Evolutionary conservation across 352 stramenopile species (phyloP).

Genomic region (Globisporangium nodosum): DNA sequence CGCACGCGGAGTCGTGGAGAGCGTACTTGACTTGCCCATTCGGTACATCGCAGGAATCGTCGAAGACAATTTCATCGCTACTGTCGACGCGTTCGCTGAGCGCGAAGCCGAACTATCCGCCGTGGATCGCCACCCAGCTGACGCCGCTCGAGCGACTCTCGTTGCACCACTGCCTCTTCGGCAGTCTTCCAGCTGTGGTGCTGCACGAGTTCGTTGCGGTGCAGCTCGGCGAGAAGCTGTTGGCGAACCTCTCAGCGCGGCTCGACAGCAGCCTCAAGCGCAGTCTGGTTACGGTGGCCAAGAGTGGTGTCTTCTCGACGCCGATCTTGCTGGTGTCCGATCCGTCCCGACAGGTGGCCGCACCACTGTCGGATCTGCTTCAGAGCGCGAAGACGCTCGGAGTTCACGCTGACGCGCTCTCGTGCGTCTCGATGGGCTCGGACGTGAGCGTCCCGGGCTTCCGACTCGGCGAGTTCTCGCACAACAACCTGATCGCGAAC

Average conservation of each 20-base stretch:
- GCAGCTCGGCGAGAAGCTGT: slow-evolving; percentile 18
- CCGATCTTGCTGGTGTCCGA: slow-evolving; percentile 12
- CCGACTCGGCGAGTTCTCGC: slow-evolving; percentile 10
- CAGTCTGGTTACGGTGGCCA: slow-evolving; percentile 4
- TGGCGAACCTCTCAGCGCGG: background rate
- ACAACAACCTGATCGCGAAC: slow-evolving; percentile 9
- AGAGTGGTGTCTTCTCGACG: slow-evolving; percentile 6
- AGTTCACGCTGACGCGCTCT: slow-evolving; percentile 7
- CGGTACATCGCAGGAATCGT: background rate
- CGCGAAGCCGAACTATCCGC: background rate
- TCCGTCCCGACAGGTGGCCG: background rate
- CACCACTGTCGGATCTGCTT: slow-evolving; percentile 2
- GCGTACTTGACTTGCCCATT: slow-evolving; percentile 13
- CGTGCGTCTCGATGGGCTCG: slow-evolving; percentile 12
- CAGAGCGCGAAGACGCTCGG: slow-evolving; percentile 6
- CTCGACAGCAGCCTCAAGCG: slow-evolving; percentile 7
- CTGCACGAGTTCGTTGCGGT: slow-evolving; percentile 22
- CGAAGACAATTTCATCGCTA: slow-evolving; percentile 1
- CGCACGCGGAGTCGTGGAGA: slow-evolving; percentile 22
- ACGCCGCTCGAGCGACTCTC: slow-evolving; percentile 23
- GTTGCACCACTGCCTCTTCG: slow-evolving; percentile 28
- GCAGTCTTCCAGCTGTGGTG: slow-evolving; percentile 11
- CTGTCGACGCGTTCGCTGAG: background rate
- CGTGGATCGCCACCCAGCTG: slow-evolving; percentile 21
- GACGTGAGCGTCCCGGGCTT: slow-evolving; percentile 8